Conservation (phyloP, 106 monocot genomes). For the Posidonia australis region DNA sequence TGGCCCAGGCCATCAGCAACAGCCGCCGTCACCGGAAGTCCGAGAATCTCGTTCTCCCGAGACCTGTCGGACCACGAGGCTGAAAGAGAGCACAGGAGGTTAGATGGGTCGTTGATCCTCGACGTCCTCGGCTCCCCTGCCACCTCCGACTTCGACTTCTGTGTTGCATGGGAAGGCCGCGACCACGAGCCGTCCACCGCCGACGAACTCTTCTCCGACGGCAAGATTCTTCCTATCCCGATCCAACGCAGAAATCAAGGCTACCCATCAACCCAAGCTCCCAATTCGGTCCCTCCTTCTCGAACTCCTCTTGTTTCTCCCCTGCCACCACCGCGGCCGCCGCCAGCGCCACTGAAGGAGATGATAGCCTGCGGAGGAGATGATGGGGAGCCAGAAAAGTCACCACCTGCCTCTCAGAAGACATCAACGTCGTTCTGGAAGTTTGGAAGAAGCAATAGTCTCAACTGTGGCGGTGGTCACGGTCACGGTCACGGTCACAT, state of each 20-base stretch:
- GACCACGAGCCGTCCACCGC: slow-evolving; percentile 1
- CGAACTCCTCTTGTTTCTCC: not conserved
- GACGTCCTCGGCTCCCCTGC: not conserved
- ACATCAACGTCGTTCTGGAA: slow-evolving; percentile 5
- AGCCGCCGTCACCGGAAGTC: not conserved
- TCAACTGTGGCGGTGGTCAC: slow-evolving; percentile 1
- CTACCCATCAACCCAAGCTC: not conserved
- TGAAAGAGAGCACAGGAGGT: not conserved
- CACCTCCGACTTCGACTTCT: slow-evolving; percentile 11
- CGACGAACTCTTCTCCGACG: slow-evolving; percentile 12
- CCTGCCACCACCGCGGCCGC: not conserved
- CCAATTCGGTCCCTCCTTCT: not conserved
- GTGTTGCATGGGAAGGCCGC: not conserved
- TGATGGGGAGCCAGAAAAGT: not conserved
- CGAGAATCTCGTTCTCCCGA: slow-evolving; percentile 8
- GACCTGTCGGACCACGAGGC: not conserved
- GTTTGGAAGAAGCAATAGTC: slow-evolving; percentile 8
- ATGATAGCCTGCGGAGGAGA: not conserved
- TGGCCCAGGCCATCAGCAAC: not conserved
- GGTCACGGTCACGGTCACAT: not conserved
- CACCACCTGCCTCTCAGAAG: not conserved
- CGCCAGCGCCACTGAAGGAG: not conserved
- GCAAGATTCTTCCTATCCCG: slow-evolving; percentile 7
- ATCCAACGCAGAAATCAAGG: not conserved
- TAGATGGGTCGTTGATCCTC: not conserved